Evolutionary conservation across 2,329 filamentous ascomycete species (phyloP).

Genomic region (Gnomoniopsis sp.): DNA sequence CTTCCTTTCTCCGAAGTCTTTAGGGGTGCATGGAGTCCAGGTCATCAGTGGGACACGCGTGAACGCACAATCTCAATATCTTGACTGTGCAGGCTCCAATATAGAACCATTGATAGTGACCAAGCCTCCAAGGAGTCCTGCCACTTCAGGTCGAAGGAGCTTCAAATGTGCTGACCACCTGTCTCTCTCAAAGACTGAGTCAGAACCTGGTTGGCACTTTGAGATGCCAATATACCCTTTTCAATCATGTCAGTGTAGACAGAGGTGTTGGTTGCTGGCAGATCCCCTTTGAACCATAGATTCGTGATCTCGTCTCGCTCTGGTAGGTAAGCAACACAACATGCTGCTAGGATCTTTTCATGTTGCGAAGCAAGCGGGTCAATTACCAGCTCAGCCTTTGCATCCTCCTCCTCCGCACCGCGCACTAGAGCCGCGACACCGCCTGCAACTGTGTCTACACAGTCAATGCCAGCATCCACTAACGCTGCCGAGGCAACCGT

Average conservation of each 20-base stretch:
- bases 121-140: neutral
- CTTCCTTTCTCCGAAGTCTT: too few relatives aligned
- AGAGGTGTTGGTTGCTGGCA: conserved; percentile 40
- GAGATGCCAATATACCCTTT: conserved; percentile 38
- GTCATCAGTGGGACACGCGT: too few relatives aligned
- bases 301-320: conserved; percentile 88
- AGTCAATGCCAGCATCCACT: conserved; percentile 93
- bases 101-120: neutral
- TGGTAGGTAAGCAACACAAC: conserved; percentile 86
- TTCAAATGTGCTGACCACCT: conserved; percentile 17
- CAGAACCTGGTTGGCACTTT: conserved; percentile 39
- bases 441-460: conserved; percentile 83
- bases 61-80: too few relatives aligned
- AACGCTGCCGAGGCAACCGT: conserved; percentile 91
- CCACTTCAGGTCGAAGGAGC: neutral
- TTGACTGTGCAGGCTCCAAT: neutral
- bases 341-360: conserved; percentile 72
- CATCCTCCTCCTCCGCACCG: conserved; percentile 29
- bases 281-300: conserved; percentile 81
- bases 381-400: conserved; percentile 54
- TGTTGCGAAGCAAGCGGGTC: conserved; percentile 85
- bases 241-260: conserved; percentile 40
- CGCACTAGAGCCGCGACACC: conserved; percentile 80
- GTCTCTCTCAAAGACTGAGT: conserved; percentile 37
- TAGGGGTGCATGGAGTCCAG: too few relatives aligned